Evolutionary conservation across 2,329 filamentous ascomycete genomes (phyloP), one percentile per base, ranked within the genome.

Genomic region (Biscogniauxia marginata): DNA sequence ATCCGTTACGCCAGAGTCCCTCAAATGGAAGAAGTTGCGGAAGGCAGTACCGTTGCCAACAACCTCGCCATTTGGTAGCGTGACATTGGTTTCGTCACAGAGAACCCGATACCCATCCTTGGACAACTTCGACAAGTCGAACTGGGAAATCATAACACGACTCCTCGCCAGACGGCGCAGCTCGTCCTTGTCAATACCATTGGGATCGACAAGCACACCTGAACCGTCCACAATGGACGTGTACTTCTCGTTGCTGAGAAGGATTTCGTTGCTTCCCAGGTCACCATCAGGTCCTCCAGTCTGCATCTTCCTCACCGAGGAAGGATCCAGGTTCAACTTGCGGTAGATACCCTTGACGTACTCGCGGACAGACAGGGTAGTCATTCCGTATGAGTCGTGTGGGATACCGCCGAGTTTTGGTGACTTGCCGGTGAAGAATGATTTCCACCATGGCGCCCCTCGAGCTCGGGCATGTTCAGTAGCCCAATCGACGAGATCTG

Each of bases 371-470:
- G 93, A 97, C 55, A 98, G 77, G 0, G 95, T 98, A 0, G 95
- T 99, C 95, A 99, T 99, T 67, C 95, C 95, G 70, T 99, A 99
- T 44, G 81, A 77, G 73, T 99, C 95, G 75, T 99, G 95, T 39
- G 95, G 95, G 65, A 99, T 99, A 71, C 95, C 95, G 61, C 95
- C 95, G 13, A 99, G 84, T 75, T 90, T 95, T 52, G 92, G 95
- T 65, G 91, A 96, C 83, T 99, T 99, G 70, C 95, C 95, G 2
- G 95, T 99, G 82, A 99, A 99, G 84, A 99, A 99, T 0, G 95
- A 99, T 82, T 99, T 99, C 95, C 95, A 99, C 91, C 93, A 99
- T 23, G 92, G 91, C 4, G 95, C 95, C 47, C 92, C 92, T 66
- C 95, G 87, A 59, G 79, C 79, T 52, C 91, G 86, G 58, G 95